Conservation (phyloP, 2,329 filamentous ascomycete genomes). For the Penicillium sp. region DNA sequence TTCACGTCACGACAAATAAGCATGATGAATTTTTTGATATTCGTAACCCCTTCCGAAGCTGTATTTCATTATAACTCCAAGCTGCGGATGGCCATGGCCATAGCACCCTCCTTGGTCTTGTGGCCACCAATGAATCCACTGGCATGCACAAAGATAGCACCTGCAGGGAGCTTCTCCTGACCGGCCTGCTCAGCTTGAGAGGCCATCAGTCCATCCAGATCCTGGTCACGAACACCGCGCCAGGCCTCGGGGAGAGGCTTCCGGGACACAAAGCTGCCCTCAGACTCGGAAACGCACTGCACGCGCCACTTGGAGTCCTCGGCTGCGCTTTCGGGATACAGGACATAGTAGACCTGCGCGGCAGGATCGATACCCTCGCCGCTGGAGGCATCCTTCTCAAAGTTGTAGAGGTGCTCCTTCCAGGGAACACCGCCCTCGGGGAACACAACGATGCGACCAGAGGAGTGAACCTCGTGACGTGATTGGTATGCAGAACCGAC, state of each 20-base stretch:
- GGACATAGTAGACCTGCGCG: conserved; percentile 74
- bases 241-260: conserved; percentile 88
- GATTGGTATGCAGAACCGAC: conserved; percentile 74
- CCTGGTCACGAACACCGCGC: conserved; percentile 85
- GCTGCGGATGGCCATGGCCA: conserved; percentile 69
- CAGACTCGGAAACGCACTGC: conserved; percentile 81
- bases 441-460: conserved; percentile 80
- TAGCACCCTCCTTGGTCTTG: conserved; percentile 82
- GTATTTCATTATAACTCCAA: background rate
- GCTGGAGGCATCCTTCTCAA: conserved; percentile 63
- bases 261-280: conserved; percentile 86
- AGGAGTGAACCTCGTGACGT: conserved; percentile 65
- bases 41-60: background rate
- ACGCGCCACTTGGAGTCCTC: conserved; percentile 87
- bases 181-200: conserved; percentile 40
- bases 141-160: conserved; percentile 90
- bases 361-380: conserved; percentile 41
- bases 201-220: conserved; percentile 65
- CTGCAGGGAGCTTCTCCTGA: conserved; percentile 41
- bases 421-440: conserved; percentile 77
- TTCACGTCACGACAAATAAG: background rate
- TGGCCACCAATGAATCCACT: conserved; percentile 96
- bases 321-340: conserved; percentile 81
- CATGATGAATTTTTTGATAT: background rate
- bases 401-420: conserved; percentile 92